These are phyloP conservation scores for Dysphania ambrosioides DNA, from an alignment of 148 eudicot genomes.

Conservation along the genomic window DNA sequence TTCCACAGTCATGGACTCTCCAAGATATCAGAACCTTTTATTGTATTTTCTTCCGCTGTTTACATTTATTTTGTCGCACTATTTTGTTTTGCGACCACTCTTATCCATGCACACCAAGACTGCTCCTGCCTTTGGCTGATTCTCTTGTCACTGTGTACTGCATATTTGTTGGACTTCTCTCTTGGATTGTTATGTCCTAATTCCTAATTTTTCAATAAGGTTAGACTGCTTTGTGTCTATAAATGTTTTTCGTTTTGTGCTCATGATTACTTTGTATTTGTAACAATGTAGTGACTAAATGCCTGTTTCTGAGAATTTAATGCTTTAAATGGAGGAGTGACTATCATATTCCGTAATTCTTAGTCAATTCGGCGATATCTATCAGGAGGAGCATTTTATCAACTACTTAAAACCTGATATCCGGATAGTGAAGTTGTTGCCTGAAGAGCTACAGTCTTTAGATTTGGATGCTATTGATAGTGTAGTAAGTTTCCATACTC, in stretches of 20 bases:
- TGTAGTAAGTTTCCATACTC: slow-evolving; percentile 58
- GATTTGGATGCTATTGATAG: slow-evolving; percentile 94
- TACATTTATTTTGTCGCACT: background rate
- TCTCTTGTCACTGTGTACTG: background rate
- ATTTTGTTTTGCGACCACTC: background rate
- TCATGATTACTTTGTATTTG: background rate
- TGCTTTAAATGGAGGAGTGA: slow-evolving; percentile 50
- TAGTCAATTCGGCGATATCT: slow-evolving; percentile 99
- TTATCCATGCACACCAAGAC: background rate
- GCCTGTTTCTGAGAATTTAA: slow-evolving; percentile 21
- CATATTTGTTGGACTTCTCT: background rate
- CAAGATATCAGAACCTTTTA: background rate
- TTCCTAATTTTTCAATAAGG: background rate
- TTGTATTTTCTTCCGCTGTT: background rate
- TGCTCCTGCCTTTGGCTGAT: background rate
- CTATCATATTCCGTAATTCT: slow-evolving; percentile 55
- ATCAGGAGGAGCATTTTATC: slow-evolving; percentile 95
- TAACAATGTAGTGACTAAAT: slow-evolving; percentile 16
- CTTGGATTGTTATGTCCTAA: background rate
- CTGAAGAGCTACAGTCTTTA: slow-evolving; percentile 67
- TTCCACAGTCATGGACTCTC: background rate
- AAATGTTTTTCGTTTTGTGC: background rate
- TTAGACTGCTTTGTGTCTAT: background rate
- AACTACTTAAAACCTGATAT: slow-evolving; percentile 88
- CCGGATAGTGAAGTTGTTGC: slow-evolving; percentile 78